These are phyloP conservation scores for Helianthus annuus DNA, from an alignment of 129 eudicot genomes.

Conservation along the genomic window DNA sequence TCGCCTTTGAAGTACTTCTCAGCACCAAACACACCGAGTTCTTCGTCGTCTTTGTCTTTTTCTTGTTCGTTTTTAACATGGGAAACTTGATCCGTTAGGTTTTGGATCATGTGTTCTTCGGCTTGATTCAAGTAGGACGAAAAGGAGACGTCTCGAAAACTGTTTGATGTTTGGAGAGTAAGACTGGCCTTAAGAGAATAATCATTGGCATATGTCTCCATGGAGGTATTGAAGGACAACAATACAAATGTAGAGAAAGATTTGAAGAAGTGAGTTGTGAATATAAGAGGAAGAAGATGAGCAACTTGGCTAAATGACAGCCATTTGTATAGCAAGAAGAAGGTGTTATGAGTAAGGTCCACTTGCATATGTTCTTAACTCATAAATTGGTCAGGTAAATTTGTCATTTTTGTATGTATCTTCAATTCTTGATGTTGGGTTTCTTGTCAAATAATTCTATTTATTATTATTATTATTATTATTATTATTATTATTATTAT, in stretches of 20 bases:
- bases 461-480: background rate
- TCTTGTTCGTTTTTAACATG: conserved; percentile 27
- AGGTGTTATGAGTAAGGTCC: conserved; percentile 39
- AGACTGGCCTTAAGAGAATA: conserved; percentile 37
- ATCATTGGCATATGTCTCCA: conserved; percentile 34
- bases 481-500: background rate
- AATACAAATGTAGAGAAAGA: conserved; percentile 4
- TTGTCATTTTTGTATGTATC: conserved; percentile 14
- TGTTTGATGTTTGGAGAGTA: conserved; percentile 37
- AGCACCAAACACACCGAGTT: conserved; percentile 77
- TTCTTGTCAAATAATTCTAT: background rate
- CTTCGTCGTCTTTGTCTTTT: conserved; percentile 42
- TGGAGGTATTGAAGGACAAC: background rate
- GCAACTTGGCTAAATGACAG: conserved; percentile 38
- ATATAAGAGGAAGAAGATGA: conserved; percentile 12
- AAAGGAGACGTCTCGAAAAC: conserved; percentile 57
- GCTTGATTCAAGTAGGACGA: conserved; percentile 60
- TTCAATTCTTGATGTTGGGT: background rate
- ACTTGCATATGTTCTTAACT: conserved; percentile 38
- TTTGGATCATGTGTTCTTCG: conserved; percentile 43
- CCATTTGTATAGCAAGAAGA: conserved; percentile 30
- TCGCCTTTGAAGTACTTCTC: conserved; percentile 82
- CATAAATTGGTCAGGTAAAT: conserved; percentile 16
- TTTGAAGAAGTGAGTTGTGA: conserved; percentile 15
- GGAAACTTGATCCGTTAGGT: conserved; percentile 23